Evolutionary conservation across 371 early-diverging fungal genomes (phyloP).

Genomic region (Chytridium lagenaria): DNA sequence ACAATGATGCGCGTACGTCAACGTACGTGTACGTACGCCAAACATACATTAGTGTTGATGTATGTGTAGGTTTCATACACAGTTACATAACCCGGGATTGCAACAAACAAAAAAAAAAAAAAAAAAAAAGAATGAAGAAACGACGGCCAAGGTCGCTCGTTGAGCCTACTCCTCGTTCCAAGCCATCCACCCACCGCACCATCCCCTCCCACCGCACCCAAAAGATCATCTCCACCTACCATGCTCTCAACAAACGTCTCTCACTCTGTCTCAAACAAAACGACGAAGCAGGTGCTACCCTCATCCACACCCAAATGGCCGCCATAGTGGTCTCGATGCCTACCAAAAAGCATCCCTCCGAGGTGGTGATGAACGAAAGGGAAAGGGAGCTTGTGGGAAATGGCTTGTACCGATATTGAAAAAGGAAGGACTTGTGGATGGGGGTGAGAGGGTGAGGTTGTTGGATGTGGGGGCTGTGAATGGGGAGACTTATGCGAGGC

Average conservation of each 20-base stretch:
- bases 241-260: constrained; percentile 76
- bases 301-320: constrained; percentile 71
- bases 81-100: too few relatives aligned
- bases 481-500: constrained; percentile 73
- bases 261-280: constrained; percentile 47
- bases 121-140: too few relatives aligned
- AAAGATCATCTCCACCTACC: constrained; percentile 72
- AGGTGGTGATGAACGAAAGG: constrained; percentile 82
- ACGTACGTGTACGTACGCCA: too few relatives aligned
- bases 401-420: constrained; percentile 72
- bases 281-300: constrained; percentile 29
- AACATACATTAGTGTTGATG: too few relatives aligned
- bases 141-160: too few relatives aligned
- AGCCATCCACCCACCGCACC: too few relatives aligned
- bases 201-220: constrained; percentile 55
- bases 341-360: constrained; percentile 84
- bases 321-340: constrained; percentile 82
- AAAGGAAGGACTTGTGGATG: neutral
- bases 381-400: constrained; percentile 78
- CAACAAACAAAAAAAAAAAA: too few relatives aligned
- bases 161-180: too few relatives aligned
- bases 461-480: constrained; percentile 90
- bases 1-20: too few relatives aligned
- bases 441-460: constrained; percentile 24
- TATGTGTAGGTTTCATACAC: too few relatives aligned